A percentile compares a stretch with the other conserved stretches of the same genome.
Conservation (phyloP, 2,329 filamentous ascomycete genomes). For the Chalaropsis ovoidea region DNA sequence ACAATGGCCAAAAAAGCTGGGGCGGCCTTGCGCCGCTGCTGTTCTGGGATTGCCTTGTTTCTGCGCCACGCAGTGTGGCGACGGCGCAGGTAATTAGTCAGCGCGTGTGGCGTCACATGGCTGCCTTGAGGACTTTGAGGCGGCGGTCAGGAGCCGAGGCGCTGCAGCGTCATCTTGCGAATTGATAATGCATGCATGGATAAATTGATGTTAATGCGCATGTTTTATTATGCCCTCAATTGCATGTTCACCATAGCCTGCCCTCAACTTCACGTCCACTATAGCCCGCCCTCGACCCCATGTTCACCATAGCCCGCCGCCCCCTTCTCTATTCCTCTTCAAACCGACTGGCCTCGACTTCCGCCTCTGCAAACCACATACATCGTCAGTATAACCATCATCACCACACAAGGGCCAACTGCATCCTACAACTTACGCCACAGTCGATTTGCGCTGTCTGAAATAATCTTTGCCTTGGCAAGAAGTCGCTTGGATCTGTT, state of each 20-base stretch:
- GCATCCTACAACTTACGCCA: conserved; percentile 46
- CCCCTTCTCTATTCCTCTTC: conserved; percentile 8
- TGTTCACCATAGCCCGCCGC: neutral
- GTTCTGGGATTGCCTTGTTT: neutral
- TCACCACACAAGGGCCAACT: no score
- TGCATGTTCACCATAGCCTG: neutral
- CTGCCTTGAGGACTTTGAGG: no score
- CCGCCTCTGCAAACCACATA: neutral
- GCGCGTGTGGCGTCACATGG: no score
- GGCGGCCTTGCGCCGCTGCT: neutral
- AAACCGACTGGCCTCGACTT: neutral
- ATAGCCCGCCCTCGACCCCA: neutral
- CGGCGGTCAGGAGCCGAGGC: neutral
- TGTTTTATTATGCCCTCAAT: neutral
- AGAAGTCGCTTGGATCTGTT: conserved; percentile 55
- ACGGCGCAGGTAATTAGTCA: no score
- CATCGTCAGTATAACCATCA: conserved; percentile 1
- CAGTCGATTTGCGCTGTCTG: conserved; percentile 56
- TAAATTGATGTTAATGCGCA: neutral
- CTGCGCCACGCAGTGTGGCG: no score
- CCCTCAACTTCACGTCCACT: neutral
- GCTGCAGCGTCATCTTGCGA: neutral
- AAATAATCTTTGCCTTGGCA: conserved; percentile 57
- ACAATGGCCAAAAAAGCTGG: neutral
- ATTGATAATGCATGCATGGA: neutral